A percentile compares a stretch with the other conserved stretches of the same genome.
Conservation (phyloP, 2,329 filamentous ascomycete species). For the Moelleriella libera region DNA sequence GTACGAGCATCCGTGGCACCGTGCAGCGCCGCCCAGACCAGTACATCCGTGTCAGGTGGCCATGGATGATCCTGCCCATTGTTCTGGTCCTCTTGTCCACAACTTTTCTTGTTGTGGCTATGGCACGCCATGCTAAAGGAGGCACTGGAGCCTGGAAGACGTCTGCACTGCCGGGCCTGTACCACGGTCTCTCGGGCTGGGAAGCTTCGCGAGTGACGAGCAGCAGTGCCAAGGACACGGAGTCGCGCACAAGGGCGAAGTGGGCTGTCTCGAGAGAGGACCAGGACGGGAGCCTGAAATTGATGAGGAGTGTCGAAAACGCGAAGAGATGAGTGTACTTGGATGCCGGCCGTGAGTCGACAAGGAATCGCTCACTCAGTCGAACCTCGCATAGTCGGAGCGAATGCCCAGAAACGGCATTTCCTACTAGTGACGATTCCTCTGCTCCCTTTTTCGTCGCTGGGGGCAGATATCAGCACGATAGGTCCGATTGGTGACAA, state of each 20-base stretch:
- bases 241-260: background rate
- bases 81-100: background rate
- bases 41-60: background rate
- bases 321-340: background rate
- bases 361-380: background rate
- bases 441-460: too few relatives aligned
- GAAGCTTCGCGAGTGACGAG: background rate
- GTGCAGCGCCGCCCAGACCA: background rate
- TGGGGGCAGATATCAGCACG: too few relatives aligned
- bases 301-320: background rate
- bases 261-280: background rate
- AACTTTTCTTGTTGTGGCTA: background rate
- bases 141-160: background rate
- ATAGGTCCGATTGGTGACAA: too few relatives aligned
- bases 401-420: background rate
- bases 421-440: background rate
- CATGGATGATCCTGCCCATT: background rate
- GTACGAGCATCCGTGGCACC: too few relatives aligned
- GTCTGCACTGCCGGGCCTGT: background rate
- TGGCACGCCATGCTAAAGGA: background rate
- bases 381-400: background rate
- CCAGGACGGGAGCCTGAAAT: background rate
- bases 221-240: background rate
- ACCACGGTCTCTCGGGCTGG: background rate
- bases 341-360: background rate